Evolutionary conservation across 495 filamentous ascomycete genomes (phyloP), one percentile per base, ranked within the genome.

Genomic region (Trichoderma gamsii): DNA sequence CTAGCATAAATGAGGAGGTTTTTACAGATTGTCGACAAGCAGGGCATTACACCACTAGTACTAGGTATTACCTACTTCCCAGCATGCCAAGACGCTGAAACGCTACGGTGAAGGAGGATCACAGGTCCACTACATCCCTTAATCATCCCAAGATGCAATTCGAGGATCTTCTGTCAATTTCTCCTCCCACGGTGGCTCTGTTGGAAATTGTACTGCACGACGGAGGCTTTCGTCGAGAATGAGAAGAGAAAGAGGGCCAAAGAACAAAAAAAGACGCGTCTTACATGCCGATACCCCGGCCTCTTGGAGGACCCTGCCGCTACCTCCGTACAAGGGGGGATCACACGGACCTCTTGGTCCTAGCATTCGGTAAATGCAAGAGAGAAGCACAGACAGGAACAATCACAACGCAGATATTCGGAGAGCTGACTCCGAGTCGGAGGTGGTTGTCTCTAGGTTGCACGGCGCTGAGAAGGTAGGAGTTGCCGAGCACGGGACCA

Each of bases 301-400:
- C 56, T 12, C 1, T 6, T 4, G 5, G 35, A 38, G 5, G 35
- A 38, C 35, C 35, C 35, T 61, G 56, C 56, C 25, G 29, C 27
- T 32, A 61, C 16, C 35, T 7, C 56, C 25, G 25, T 32, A 25
- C 25, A 9, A 61, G 56, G 25, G 56, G 16, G 56, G 56, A 9
- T 21, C 49, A 61, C 56, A 61, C 56, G 56, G 56, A 18, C 56
- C 56, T 61, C 25, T 9, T 61, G 56, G 56, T 32, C 56, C 56
- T 61, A 61, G 56, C 56, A 61, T 61, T 61, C 56, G 56, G 56
- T 61, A 61, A 61, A 7, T 61, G 12, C 35, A 3, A 18, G 13
- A 49, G n/a, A 18, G 13, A 32, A 32, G 56, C 56, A 61, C 56
- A 32, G 56, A 61, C 56, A 61, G 56, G 11, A 61, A 61, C 16